Evolutionary conservation across 2,329 filamentous ascomycete species (phyloP).

Genomic region (Pseudogymnoascus sp.): DNA sequence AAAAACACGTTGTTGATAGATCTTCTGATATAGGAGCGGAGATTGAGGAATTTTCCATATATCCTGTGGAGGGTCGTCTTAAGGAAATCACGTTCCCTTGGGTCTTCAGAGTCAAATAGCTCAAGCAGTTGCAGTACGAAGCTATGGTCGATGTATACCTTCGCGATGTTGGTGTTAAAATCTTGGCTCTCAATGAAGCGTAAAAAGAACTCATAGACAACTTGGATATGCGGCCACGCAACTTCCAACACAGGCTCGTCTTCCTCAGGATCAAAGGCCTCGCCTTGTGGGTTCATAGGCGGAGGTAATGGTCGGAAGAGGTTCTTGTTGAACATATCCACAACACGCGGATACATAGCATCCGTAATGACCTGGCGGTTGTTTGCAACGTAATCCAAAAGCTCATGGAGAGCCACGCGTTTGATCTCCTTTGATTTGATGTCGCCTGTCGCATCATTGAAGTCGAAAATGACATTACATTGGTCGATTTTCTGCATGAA

Average conservation of each 20-base stretch:
- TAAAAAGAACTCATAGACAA: constrained; percentile 98
- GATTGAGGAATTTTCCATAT: constrained; percentile 97
- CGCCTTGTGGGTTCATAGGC: constrained; percentile 93
- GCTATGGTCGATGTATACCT: constrained; percentile 96
- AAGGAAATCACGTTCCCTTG: constrained; percentile 89
- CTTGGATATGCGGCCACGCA: constrained; percentile 98
- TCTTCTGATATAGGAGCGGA: constrained; percentile 91
- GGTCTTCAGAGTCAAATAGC: constrained; percentile 96
- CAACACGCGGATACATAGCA: constrained; percentile 96
- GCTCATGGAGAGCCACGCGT: constrained; percentile 85
- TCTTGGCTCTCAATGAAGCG: constrained; percentile 99
- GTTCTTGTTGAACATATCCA: constrained; percentile 99
- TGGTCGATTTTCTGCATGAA: constrained; percentile 99
- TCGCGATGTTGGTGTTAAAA: constrained; percentile 99
- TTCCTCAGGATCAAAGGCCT: constrained; percentile 97
- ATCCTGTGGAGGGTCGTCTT: constrained; percentile 98
- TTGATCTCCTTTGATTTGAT: constrained; percentile 99
- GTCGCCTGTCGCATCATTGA: constrained; percentile 94
- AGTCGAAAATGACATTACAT: constrained; percentile 99
- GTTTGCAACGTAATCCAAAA: constrained; percentile 96
- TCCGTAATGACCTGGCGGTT: constrained; percentile 98
- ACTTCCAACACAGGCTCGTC: constrained; percentile 97
- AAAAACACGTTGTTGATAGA: constrained; percentile 99
- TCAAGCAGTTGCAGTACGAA: constrained; percentile 97
- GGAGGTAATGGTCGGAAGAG: constrained; percentile 94